phyloP scores from a whole-genome alignment of 148 eudicot genomes.

The Rhododendron mucronatum region DNA sequence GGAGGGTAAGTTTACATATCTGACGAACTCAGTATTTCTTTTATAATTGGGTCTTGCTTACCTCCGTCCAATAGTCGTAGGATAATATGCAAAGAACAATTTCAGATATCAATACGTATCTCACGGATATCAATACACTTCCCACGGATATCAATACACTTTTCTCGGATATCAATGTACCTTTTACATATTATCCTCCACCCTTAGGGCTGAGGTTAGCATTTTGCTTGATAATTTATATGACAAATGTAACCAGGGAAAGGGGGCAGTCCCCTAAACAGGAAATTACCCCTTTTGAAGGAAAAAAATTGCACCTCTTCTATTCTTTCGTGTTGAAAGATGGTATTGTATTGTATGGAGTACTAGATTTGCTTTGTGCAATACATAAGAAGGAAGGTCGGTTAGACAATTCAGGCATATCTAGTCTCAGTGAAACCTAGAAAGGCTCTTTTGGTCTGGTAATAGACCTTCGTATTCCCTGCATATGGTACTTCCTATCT shows the following conservation, averaged over 20 bases:
- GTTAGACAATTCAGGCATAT: neutral
- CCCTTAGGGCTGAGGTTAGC: neutral
- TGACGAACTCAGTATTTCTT: neutral
- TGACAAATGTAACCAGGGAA: neutral
- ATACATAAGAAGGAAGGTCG: neutral
- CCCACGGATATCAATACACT: too few relatives aligned
- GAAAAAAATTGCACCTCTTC: neutral
- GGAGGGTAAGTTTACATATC: conserved; percentile 50
- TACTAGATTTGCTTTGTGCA: neutral
- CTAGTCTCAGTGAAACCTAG: neutral
- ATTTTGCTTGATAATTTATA: neutral
- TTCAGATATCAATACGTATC: too few relatives aligned
- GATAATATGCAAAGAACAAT: neutral
- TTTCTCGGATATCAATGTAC: neutral
- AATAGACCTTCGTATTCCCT: neutral
- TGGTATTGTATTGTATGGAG: neutral
- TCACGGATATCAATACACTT: too few relatives aligned
- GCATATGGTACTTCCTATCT: neutral
- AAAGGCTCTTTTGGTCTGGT: neutral
- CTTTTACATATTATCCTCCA: neutral
- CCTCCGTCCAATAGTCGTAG: neutral
- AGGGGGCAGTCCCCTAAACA: neutral
- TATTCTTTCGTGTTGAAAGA: neutral
- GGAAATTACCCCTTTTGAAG: neutral
- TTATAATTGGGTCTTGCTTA: neutral